Percentiles rank a stretch among this genome's conserved stretches.
These are phyloP conservation scores for Chlamydomonas incerta DNA, from an alignment of 139 green algal species.

Conservation along the genomic window DNA sequence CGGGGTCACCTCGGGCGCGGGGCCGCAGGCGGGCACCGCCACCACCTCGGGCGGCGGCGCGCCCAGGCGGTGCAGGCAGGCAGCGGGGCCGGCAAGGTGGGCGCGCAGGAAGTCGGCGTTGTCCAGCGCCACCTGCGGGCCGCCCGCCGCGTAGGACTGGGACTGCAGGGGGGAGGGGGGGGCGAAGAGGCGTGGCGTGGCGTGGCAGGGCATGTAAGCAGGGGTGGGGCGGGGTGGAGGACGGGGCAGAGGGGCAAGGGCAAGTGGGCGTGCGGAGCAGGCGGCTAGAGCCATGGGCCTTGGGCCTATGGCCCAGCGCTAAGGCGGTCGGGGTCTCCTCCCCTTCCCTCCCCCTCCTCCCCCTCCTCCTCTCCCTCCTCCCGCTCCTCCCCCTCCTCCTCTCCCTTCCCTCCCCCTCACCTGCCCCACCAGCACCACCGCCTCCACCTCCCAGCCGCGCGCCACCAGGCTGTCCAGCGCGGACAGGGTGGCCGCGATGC, in stretches of 20 bases:
- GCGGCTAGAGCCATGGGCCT: no score
- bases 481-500: constrained; percentile 91
- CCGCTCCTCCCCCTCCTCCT: neutral
- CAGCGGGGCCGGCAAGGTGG: neutral
- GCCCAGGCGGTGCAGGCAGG: constrained; percentile 58
- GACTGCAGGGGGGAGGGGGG: neutral
- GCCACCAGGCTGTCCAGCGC: constrained; percentile 83
- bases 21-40: constrained; percentile 39
- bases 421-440: constrained; percentile 48
- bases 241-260: no score
- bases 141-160: neutral
- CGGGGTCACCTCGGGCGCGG: constrained; percentile 20
- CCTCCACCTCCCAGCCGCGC: constrained; percentile 82
- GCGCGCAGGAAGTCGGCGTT: constrained; percentile 30
- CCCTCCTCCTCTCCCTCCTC: neutral
- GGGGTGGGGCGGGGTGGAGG: no score
- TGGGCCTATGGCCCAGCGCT: no score
- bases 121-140: neutral
- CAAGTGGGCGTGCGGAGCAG: no score
- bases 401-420: neutral
- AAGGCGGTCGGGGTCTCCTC: no score
- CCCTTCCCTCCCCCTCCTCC: no score
- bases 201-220: no score
- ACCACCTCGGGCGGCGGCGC: constrained; percentile 43
- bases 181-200: no score